phyloP scores from a whole-genome alignment of 1,284 basidiomycete genomes.

The Wolfiporia cocos region DNA sequence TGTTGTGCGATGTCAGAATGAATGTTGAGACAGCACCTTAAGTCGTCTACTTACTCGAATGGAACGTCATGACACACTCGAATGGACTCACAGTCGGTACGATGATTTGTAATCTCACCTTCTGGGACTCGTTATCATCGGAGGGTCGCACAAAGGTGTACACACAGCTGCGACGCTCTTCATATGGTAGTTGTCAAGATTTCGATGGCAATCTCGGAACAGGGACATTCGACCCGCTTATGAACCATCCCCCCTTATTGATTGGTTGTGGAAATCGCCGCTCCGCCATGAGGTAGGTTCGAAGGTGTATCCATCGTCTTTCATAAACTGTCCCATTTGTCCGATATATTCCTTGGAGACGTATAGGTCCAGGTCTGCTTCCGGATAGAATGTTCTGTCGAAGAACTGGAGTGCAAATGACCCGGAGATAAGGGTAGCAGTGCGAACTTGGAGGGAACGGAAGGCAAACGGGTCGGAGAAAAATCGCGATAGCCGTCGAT shows the following conservation, averaged over 20 bases:
- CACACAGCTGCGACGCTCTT: too few species aligned
- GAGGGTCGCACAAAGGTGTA: conserved; percentile 7
- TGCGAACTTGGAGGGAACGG: conserved; percentile 36
- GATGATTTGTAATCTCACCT: conserved; percentile 10
- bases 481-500: conserved; percentile 21
- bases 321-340: conserved; percentile 18
- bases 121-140: not conserved
- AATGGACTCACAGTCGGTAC: conserved; percentile 5
- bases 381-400: conserved; percentile 34
- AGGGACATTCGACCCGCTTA: too few species aligned
- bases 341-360: conserved; percentile 19
- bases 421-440: conserved; percentile 41
- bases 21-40: not conserved
- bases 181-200: too few species aligned
- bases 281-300: conserved; percentile 15
- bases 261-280: conserved; percentile 12
- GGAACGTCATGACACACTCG: conserved; percentile 10
- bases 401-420: conserved; percentile 46
- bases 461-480: conserved; percentile 30
- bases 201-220: too few species aligned
- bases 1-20: conserved; percentile 23
- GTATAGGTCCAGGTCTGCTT: conserved; percentile 45
- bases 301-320: conserved; percentile 16
- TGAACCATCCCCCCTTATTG: too few species aligned
- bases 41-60: conserved; percentile 11